phyloP scores from a whole-genome alignment of 2,329 filamentous ascomycete species.

The Xylaria digitata region DNA sequence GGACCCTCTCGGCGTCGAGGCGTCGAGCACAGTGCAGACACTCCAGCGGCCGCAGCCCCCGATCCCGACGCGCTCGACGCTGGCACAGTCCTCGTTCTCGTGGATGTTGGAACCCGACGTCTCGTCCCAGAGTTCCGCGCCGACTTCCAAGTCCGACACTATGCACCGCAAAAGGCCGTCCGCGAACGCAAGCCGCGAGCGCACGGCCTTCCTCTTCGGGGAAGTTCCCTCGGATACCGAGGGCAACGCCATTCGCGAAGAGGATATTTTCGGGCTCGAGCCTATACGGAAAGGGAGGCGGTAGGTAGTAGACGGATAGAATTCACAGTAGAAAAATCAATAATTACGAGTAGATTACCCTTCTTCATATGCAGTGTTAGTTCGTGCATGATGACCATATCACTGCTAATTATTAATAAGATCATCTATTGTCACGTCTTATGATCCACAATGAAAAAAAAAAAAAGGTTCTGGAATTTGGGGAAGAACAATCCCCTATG shows the following conservation, averaged over 20 bases:
- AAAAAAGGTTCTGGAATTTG: background rate
- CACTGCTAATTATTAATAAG: constrained; percentile 1
- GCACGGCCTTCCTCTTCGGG: constrained; percentile 70
- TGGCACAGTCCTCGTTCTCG: constrained; percentile 80
- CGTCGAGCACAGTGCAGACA: constrained; percentile 42
- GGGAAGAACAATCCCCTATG: constrained; percentile 8
- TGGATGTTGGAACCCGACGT: constrained; percentile 78
- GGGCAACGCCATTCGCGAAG: constrained; percentile 53
- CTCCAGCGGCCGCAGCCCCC: constrained; percentile 53
- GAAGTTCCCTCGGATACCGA: constrained; percentile 58
- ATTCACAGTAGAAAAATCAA: constrained; percentile 2
- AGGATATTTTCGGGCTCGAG: constrained; percentile 68
- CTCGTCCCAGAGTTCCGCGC: constrained; percentile 40
- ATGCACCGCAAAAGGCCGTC: constrained; percentile 56
- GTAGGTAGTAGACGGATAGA: background rate
- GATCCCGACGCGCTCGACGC: constrained; percentile 71
- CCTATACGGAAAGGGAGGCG: constrained; percentile 54
- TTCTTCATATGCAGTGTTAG: background rate
- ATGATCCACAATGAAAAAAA: background rate
- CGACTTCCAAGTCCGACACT: constrained; percentile 37
- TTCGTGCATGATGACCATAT: background rate
- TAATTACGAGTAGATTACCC: constrained; percentile 6
- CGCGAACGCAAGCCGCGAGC: constrained; percentile 61
- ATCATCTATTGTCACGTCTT: background rate
- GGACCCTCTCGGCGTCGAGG: constrained; percentile 44